Base-by-base conservation (phyloP, 768 basidiomycete species). In the Lactarius vividus region DNA sequence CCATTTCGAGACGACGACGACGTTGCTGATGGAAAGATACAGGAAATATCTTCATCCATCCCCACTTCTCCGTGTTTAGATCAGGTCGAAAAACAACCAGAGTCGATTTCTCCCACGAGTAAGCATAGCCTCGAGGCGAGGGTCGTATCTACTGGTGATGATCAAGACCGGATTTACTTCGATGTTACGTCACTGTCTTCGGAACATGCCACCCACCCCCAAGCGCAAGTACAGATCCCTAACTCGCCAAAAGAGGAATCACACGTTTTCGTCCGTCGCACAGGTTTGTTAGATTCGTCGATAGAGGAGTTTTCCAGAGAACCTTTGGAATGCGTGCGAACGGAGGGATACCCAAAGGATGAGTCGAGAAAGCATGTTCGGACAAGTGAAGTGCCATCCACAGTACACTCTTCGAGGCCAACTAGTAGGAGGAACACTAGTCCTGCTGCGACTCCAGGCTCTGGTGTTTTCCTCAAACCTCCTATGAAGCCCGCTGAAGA, bases 1-100 rank as follows among this genome's bases (percentile, higher is more conserved):
- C 42, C 20, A 49, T 4, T 66, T 39, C 37, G 26, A 23, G 61
- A 66, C 8, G 67, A 68, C 8, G 67, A 68, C n/a, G 57, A 49
- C 6, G 59, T 49, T n/a, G 46, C 26, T 55, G 23, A 40, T 29
- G 61, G 28, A 42, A 46, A 46, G n/a, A 31, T 28, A 28, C 46
- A 58, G 33, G 39, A 57, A 18, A 58, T 23, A 9, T 29, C 46
- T 42, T 39, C 53, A 56, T 23, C 55, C 35, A 55, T 2, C 16
- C 65, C 44, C 26, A 33, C 65, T 39, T 40, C 56, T 42, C 37
- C 42, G 7, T 44, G 39, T 33, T 46, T 57, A 31, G 60, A 52
- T 23, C 53, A 49, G 13, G 31, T 57, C 11, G 35, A 35, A 42
- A 28, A 23, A 33, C 60, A 58, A 52, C 46, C 46, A 20, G 54